phyloP scores from a whole-genome alignment of 441 rosid genomes.

The Melastoma candidum region DNA sequence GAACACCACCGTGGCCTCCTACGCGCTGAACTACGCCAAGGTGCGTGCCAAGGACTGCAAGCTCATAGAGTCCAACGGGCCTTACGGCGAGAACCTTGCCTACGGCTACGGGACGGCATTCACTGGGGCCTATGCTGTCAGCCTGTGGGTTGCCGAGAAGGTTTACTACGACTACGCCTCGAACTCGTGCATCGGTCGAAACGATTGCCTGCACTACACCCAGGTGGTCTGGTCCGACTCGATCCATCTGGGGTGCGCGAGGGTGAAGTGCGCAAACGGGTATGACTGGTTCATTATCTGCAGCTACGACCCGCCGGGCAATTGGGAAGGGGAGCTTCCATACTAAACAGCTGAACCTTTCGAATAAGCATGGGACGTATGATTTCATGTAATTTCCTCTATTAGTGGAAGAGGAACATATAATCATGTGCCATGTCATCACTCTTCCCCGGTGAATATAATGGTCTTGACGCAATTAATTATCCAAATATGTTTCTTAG shows the following conservation, averaged over 20 bases:
- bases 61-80: slow-evolving; percentile 40
- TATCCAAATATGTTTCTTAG: too few relatives aligned
- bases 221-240: slow-evolving; percentile 43
- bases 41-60: slow-evolving; percentile 23
- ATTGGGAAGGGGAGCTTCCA: slow-evolving; percentile 8
- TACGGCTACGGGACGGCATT: slow-evolving; percentile 24
- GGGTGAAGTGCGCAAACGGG: slow-evolving; percentile 26
- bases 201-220: slow-evolving; percentile 45
- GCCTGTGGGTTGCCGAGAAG: slow-evolving; percentile 43
- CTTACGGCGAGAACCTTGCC: slow-evolving; percentile 55
- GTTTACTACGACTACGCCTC: slow-evolving; percentile 26
- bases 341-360: background rate
- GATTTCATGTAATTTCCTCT: too few relatives aligned
- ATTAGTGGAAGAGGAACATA: too few relatives aligned
- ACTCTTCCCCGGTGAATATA: too few relatives aligned
- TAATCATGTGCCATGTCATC: too few relatives aligned
- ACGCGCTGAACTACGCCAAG: slow-evolving; percentile 37
- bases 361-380: too few relatives aligned
- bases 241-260: slow-evolving; percentile 42
- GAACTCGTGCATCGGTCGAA: slow-evolving; percentile 28
- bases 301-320: slow-evolving; percentile 9
- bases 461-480: too few relatives aligned
- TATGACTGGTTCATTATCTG: slow-evolving; percentile 7
- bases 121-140: slow-evolving; percentile 26
- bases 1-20: slow-evolving; percentile 37